phyloP scores from a whole-genome alignment of 768 basidiomycete genomes.

The Amanita rubescens region DNA sequence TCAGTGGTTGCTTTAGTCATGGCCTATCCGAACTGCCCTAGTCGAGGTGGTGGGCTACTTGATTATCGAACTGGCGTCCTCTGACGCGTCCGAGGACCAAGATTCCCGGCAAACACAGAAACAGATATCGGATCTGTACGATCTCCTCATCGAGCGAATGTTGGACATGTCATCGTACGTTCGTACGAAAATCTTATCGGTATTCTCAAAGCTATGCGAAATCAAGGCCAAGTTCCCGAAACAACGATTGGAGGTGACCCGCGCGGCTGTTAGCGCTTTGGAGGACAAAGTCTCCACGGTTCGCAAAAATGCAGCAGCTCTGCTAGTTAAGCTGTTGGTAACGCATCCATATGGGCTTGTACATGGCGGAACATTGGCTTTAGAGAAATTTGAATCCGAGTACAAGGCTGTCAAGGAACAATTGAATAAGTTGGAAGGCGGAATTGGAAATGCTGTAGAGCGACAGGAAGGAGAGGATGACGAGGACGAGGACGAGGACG shows the following conservation, averaged over 20 bases:
- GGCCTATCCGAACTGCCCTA: slow-evolving; percentile 93
- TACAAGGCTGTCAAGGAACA: slow-evolving; percentile 58
- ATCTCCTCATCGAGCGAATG: slow-evolving; percentile 78
- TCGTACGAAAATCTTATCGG: slow-evolving; percentile 77
- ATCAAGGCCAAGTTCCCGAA: slow-evolving; percentile 83
- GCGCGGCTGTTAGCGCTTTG: slow-evolving; percentile 69
- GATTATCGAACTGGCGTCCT: slow-evolving; percentile 69
- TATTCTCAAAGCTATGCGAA: slow-evolving; percentile 64
- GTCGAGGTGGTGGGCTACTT: slow-evolving; percentile 85
- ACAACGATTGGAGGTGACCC: slow-evolving; percentile 69
- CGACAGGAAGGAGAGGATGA: slow-evolving; percentile 34
- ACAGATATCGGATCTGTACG: slow-evolving; percentile 75
- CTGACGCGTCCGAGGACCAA: slow-evolving; percentile 39
- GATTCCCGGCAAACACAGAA: slow-evolving; percentile 49
- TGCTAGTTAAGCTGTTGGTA: slow-evolving; percentile 65
- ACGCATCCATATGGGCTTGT: slow-evolving; percentile 87
- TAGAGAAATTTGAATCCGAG: slow-evolving; percentile 65
- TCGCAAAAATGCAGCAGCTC: slow-evolving; percentile 73
- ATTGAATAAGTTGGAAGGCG: slow-evolving; percentile 62
- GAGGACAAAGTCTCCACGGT: slow-evolving; percentile 88
- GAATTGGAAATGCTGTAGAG: slow-evolving; percentile 55
- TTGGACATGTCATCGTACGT: slow-evolving; percentile 89
- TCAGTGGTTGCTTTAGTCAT: slow-evolving; percentile 47
- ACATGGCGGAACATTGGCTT: slow-evolving; percentile 75
- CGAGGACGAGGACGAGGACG: slow-evolving; percentile 27